phyloP scores from a whole-genome alignment of 345 rosid genomes.

The Stellera chamaejasme region DNA sequence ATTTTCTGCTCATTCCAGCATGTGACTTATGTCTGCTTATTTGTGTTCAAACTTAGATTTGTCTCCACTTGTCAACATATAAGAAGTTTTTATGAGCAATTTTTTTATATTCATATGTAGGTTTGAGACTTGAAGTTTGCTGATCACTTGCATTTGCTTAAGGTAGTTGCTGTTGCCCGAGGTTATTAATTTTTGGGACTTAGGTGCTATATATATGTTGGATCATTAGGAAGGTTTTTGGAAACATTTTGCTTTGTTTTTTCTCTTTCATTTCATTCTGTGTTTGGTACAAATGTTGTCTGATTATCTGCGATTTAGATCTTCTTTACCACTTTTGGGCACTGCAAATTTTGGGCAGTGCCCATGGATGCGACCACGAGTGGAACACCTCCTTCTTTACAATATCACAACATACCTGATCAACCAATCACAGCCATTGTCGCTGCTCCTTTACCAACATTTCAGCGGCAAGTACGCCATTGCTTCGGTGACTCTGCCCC shows the following conservation, averaged over 20 bases:
- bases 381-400: constrained; percentile 49
- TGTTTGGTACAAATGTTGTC: too few relatives aligned
- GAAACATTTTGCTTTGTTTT: constrained; percentile 8
- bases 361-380: constrained; percentile 91
- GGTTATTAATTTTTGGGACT: neutral
- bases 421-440: constrained; percentile 51
- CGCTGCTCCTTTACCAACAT: constrained; percentile 39
- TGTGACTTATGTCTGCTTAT: neutral
- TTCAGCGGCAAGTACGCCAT: constrained; percentile 66
- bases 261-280: constrained; percentile 2
- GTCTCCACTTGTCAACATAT: constrained; percentile 3
- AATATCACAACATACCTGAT: constrained; percentile 64
- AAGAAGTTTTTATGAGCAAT: constrained; percentile 13
- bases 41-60: constrained; percentile 6
- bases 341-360: constrained; percentile 59
- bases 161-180: neutral
- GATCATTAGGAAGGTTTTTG: constrained; percentile 14
- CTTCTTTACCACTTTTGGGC: constrained; percentile 29
- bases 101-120: constrained; percentile 27
- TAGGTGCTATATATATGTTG: constrained; percentile 10
- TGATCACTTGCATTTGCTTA: constrained; percentile 14
- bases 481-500: constrained; percentile 75
- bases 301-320: constrained; percentile 21
- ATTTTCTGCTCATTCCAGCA: neutral
- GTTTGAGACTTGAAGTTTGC: constrained; percentile 41